Percentiles rank a stretch among this genome's conserved stretches.
Conservation (phyloP, 2,329 filamentous ascomycete species). For the Beauveria varroae region DNA sequence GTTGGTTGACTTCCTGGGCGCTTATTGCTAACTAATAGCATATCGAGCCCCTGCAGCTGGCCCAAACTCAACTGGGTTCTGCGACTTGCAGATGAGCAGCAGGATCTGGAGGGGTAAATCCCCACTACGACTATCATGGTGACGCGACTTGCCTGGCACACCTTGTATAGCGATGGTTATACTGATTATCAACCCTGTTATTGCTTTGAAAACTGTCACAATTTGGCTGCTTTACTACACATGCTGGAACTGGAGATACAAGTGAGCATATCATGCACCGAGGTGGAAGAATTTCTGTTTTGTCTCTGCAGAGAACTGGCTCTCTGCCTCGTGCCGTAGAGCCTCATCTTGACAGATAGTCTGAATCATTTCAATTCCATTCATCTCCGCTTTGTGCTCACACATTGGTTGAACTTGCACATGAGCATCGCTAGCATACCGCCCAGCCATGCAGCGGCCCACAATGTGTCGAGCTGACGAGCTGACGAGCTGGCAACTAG, state of each 20-base stretch:
- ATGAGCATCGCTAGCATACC: background rate
- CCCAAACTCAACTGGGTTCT: too few species aligned
- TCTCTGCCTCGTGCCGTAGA: background rate
- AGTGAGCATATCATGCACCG: too few species aligned
- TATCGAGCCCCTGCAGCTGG: background rate
- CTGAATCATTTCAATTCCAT: background rate
- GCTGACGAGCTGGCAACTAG: conserved; percentile 2
- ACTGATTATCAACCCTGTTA: too few species aligned
- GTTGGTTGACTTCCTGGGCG: too few species aligned
- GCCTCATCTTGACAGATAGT: background rate
- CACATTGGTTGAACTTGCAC: background rate
- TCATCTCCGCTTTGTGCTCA: background rate
- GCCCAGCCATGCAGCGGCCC: background rate
- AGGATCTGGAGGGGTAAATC: background rate
- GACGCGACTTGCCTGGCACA: background rate
- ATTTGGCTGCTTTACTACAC: too few species aligned
- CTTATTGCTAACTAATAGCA: background rate
- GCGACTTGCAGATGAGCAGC: background rate
- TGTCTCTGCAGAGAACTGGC: background rate
- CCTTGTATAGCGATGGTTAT: too few species aligned
- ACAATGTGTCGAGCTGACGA: background rate
- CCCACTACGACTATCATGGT: background rate
- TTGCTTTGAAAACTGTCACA: too few species aligned
- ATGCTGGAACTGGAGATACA: too few species aligned
- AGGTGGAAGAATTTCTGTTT: too few species aligned